A percentile compares a stretch with the other conserved stretches of the same genome.
Evolutionary conservation across 305 asterid species (phyloP).

Genomic region (Fraxinus sp.): DNA sequence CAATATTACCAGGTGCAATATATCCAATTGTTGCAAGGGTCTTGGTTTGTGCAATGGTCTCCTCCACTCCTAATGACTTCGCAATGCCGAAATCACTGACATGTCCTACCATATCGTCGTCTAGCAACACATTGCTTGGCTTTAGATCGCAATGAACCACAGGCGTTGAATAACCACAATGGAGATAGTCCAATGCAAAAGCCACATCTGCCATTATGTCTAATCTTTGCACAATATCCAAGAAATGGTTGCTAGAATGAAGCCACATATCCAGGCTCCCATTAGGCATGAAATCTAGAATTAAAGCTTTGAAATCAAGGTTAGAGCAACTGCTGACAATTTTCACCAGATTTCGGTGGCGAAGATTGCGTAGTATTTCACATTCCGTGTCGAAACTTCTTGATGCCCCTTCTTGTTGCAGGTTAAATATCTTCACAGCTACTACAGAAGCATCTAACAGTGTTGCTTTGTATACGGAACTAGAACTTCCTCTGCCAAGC

Average conservation of each 20-base stretch:
- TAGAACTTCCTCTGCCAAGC: conserved; percentile 35
- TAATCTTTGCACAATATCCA: conserved; percentile 35
- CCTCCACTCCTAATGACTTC: conserved; percentile 31
- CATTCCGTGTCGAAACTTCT: conserved; percentile 39
- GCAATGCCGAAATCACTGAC: conserved; percentile 47
- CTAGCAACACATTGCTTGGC: conserved; percentile 42
- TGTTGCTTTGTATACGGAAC: conserved; percentile 33
- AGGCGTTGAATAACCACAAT: conserved; percentile 27
- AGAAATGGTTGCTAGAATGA: conserved; percentile 19
- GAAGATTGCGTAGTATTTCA: conserved; percentile 35
- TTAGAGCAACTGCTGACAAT: conserved; percentile 38
- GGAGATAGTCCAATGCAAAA: conserved; percentile 38
- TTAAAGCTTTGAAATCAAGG: conserved; percentile 39
- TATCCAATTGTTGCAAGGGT: conserved; percentile 46
- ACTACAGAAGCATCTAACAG: conserved; percentile 27
- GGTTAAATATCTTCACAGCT: conserved; percentile 36
- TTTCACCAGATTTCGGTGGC: conserved; percentile 39
- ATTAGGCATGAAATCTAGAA: conserved; percentile 46
- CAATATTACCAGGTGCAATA: conserved; percentile 40
- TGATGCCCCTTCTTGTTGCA: conserved; percentile 32
- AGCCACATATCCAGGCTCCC: conserved; percentile 46
- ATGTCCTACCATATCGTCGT: conserved; percentile 37
- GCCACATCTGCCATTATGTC: conserved; percentile 43
- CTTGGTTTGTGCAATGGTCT: conserved; percentile 28
- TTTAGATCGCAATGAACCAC: conserved; percentile 44